phyloP scores from a whole-genome alignment of 768 basidiomycete genomes.

The Lactarius quietus region DNA sequence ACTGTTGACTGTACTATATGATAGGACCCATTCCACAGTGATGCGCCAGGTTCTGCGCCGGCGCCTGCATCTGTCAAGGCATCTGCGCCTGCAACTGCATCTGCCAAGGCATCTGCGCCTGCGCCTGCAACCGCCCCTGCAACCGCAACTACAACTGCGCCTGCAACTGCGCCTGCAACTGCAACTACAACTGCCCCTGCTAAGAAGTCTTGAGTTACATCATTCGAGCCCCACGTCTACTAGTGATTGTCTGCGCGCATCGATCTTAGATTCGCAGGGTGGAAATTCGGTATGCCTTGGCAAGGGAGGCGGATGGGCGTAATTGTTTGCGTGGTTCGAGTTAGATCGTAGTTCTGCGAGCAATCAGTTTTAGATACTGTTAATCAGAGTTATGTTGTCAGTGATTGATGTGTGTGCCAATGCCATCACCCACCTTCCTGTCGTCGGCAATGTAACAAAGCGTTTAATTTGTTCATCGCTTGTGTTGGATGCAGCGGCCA shows the following conservation, averaged over 20 bases:
- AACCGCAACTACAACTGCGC: too few relatives aligned
- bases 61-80: too few relatives aligned
- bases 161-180: too few relatives aligned
- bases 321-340: background rate
- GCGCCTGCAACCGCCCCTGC: too few relatives aligned
- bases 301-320: background rate
- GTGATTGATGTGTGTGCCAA: background rate
- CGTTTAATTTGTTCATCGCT: background rate
- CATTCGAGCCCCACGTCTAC: background rate
- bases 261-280: background rate
- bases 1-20: background rate
- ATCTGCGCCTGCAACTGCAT: too few relatives aligned
- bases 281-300: background rate
- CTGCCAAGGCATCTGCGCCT: too few relatives aligned
- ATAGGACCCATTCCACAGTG: conserved; percentile 10
- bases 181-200: background rate
- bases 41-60: background rate
- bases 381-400: background rate
- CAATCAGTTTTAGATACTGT: background rate
- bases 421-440: background rate
- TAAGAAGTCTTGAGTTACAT: background rate
- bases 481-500: background rate
- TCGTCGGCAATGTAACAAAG: background rate
- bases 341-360: background rate
- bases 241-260: background rate